Percentiles rank a stretch among this genome's conserved stretches.
Evolutionary conservation across 1,139 yeast species (phyloP).

Genomic region (Scheffersomyces segobiensis): DNA sequence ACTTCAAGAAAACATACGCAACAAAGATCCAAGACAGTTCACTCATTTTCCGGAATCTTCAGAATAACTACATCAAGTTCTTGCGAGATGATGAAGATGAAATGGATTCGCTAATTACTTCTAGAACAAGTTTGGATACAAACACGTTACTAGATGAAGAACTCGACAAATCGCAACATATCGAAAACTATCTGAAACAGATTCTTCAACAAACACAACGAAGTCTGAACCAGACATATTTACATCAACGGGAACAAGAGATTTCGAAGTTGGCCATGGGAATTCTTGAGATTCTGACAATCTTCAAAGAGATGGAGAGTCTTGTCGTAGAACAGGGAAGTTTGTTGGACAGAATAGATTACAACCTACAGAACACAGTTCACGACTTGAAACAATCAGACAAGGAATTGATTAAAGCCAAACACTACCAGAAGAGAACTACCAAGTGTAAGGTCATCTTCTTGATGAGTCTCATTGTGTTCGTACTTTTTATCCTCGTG

Average conservation of each 20-base stretch:
- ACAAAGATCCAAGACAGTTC: constrained; percentile 77
- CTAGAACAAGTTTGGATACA: constrained; percentile 7
- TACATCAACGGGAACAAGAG: constrained; percentile 82
- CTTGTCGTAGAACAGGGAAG: constrained; percentile 96
- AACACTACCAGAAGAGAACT: constrained; percentile 79
- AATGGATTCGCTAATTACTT: constrained; percentile 23
- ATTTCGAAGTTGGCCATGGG: constrained; percentile 92
- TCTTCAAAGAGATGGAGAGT: constrained; percentile 89
- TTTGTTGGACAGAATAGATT: constrained; percentile 86
- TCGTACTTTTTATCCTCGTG: constrained; percentile 70
- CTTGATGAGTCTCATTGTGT: constrained; percentile 65
- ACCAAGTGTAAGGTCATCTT: constrained; percentile 89
- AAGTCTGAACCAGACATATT: constrained; percentile 37
- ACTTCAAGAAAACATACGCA: constrained; percentile 84
- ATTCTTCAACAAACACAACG: constrained; percentile 40
- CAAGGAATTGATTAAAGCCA: constrained; percentile 74
- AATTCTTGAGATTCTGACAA: constrained; percentile 87
- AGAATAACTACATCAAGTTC: constrained; percentile 81
- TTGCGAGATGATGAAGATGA: constrained; percentile 69
- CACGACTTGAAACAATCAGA: constrained; percentile 77
- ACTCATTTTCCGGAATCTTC: constrained; percentile 78
- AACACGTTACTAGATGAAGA: constrained; percentile 43
- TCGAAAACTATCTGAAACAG: constrained; percentile 37
- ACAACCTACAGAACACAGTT: constrained; percentile 78
- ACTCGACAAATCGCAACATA: constrained; percentile 23